Base-by-base conservation (phyloP, 2,329 filamentous ascomycete species). In the Ophiosphaerella narmari region DNA sequence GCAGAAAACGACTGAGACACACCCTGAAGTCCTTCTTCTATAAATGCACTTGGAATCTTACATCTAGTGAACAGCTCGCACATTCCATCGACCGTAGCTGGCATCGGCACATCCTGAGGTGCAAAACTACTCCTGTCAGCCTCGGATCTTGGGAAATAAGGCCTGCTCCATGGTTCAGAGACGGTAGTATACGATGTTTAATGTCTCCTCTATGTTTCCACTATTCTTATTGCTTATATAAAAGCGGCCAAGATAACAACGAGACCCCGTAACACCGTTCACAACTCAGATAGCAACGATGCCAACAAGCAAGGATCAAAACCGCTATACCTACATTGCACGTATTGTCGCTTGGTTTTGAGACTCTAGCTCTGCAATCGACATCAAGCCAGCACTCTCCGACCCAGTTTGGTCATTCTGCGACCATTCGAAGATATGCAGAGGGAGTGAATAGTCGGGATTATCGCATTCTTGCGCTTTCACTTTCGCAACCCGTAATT, bases 1-100 rank as follows among this genome's bases (percentile, higher is more conserved):
- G 48, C 53, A n/a, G 64, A 63, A 39, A 70, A 70, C 0, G 66
- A 68, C 18, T 67, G 62, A 16, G 66, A 64, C 12, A 64, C 59
- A n/a, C 47, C 49, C 21, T 66, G 59, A 7, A 64, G 39, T 11
- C 66, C 48, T 36, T 70, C 67, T 1, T 57, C 50, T 0, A 70
- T 36, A 24, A 70, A 71, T 0, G 58, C 55, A 11, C 56, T 60
- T 11, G 67, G 67, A 13, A 70, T 59, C 12, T 39, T 32, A 8
- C 57, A 62, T 11, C 45, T 43, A 1, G 62, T 44, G 37, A 67
- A 68, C 1, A 70, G 39, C 4, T 59, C 54, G 2, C 43, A 9
- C 33, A 66, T 32, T 0, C 52, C 50, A 4, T 52, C 40, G 1
- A 44, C 53, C 7, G 33, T 48, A 7, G 48, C 41, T 13, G 56